These are phyloP conservation scores for Adansonia digitata DNA, from an alignment of 345 rosid genomes.

Conservation along the genomic window DNA sequence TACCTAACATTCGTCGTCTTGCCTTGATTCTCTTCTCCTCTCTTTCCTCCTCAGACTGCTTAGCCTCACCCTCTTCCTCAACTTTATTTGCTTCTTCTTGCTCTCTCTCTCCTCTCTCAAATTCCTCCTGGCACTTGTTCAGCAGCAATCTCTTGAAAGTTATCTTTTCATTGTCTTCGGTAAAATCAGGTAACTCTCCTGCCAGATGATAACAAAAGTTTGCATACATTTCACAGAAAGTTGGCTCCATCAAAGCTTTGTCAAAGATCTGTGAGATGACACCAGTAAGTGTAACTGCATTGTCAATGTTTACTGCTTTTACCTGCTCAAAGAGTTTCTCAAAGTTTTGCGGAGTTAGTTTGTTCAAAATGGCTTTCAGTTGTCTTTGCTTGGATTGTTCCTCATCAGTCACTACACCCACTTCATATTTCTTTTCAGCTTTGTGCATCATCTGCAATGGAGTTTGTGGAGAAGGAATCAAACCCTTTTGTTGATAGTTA, in stretches of 20 bases:
- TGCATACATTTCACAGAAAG: slow-evolving; percentile 96
- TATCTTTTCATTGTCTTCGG: slow-evolving; percentile 62
- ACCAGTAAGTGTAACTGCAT: slow-evolving; percentile 58
- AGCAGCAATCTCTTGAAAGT: slow-evolving; percentile 84
- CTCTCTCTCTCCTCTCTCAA: slow-evolving; percentile 89
- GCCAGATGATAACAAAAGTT: slow-evolving; percentile 69
- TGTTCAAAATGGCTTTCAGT: slow-evolving; percentile 84
- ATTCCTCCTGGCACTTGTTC: slow-evolving; percentile 94
- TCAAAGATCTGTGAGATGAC: slow-evolving; percentile 91
- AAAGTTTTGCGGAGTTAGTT: slow-evolving; percentile 92
- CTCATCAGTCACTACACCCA: slow-evolving; percentile 69
- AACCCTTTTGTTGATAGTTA: slow-evolving; percentile 59
- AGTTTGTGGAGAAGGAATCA: slow-evolving; percentile 83
- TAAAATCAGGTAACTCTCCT: slow-evolving; percentile 66
- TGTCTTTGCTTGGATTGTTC: slow-evolving; percentile 81
- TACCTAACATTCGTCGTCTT: slow-evolving; percentile 88
- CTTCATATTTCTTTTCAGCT: slow-evolving; percentile 88
- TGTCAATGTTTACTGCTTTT: slow-evolving; percentile 76
- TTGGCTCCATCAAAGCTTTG: slow-evolving; percentile 95
- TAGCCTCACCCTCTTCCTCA: slow-evolving; percentile 73
- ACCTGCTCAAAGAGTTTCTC: slow-evolving; percentile 91
- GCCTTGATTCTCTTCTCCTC: slow-evolving; percentile 83
- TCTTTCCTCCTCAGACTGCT: slow-evolving; percentile 70
- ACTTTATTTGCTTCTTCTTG: slow-evolving; percentile 89
- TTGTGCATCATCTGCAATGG: slow-evolving; percentile 82